These are phyloP conservation scores for Aspergillus wentii DNA, from an alignment of 495 filamentous ascomycete species.

Conservation along the genomic window DNA sequence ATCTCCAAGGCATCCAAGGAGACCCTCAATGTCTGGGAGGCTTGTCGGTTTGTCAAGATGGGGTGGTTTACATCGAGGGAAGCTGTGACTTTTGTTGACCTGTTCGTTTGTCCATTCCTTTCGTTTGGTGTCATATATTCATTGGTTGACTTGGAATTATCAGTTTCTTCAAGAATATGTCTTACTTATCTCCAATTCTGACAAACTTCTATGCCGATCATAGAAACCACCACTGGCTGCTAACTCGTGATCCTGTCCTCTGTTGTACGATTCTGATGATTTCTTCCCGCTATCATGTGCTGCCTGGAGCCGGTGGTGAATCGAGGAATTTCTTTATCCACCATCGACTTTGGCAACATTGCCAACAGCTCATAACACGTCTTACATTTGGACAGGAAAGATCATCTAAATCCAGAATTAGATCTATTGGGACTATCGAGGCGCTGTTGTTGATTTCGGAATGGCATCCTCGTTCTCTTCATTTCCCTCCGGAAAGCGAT, in stretches of 20 bases:
- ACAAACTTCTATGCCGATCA: slow-evolving; percentile 47
- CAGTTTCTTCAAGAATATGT: slow-evolving; percentile 57
- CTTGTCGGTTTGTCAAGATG: slow-evolving; percentile 49
- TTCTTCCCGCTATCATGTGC: slow-evolving; percentile 47
- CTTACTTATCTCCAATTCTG: slow-evolving; percentile 46
- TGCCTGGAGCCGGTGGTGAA: slow-evolving; percentile 47
- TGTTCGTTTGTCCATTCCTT: too few species aligned
- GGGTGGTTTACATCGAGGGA: slow-evolving; percentile 50
- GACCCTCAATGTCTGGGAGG: slow-evolving; percentile 42
- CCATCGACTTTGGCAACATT: slow-evolving; percentile 50
- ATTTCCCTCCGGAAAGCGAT: slow-evolving; percentile 48
- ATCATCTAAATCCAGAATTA: slow-evolving; percentile 34
- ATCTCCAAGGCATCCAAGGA: slow-evolving; percentile 25
- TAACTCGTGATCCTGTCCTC: slow-evolving; percentile 44
- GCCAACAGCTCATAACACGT: slow-evolving; percentile 46
- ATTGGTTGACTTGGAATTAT: slow-evolving; percentile 5
- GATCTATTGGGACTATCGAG: slow-evolving; percentile 49
- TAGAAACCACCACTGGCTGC: slow-evolving; percentile 36
- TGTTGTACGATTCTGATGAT: slow-evolving; percentile 51
- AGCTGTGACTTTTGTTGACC: slow-evolving; percentile 42
- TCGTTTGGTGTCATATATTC: too few species aligned
- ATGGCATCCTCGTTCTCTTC: slow-evolving; percentile 50
- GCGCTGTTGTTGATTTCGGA: slow-evolving; percentile 49
- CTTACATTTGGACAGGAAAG: slow-evolving; percentile 49
- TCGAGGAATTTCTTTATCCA: slow-evolving; percentile 53